phyloP scores from a whole-genome alignment of 164 flowering plant genomes.

The Berberis thunbergii region DNA sequence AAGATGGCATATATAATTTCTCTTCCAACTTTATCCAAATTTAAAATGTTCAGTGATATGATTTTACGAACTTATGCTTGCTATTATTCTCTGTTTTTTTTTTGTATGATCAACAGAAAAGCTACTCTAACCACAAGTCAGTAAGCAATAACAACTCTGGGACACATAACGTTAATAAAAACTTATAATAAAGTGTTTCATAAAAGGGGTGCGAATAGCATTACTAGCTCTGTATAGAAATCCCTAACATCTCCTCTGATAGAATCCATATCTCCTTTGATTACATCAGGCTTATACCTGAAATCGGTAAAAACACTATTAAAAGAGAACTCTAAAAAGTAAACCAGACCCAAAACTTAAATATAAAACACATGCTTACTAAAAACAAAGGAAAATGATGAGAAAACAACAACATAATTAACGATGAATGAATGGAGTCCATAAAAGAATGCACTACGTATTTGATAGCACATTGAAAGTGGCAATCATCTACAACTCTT shows the following conservation, averaged over 20 bases:
- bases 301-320: slow-evolving; percentile 1
- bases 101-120: background rate
- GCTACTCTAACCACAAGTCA: background rate
- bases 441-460: too few relatives aligned
- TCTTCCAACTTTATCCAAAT: too few relatives aligned
- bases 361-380: background rate
- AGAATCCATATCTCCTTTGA: slow-evolving; percentile 96
- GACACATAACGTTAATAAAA: background rate
- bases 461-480: too few relatives aligned
- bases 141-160: background rate
- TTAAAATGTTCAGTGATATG: too few relatives aligned
- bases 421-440: too few relatives aligned
- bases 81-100: too few relatives aligned
- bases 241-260: slow-evolving; percentile 62
- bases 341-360: background rate
- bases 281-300: slow-evolving; percentile 86
- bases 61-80: too few relatives aligned
- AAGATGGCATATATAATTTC: too few relatives aligned
- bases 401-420: too few relatives aligned
- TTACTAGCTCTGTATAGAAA: slow-evolving; percentile 59
- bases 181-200: background rate
- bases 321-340: background rate
- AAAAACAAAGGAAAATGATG: background rate
- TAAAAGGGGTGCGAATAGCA: background rate
- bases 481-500: too few relatives aligned